Evolutionary conservation across 2,329 filamentous ascomycete species (phyloP).

Genomic region (Fusarium sp.): DNA sequence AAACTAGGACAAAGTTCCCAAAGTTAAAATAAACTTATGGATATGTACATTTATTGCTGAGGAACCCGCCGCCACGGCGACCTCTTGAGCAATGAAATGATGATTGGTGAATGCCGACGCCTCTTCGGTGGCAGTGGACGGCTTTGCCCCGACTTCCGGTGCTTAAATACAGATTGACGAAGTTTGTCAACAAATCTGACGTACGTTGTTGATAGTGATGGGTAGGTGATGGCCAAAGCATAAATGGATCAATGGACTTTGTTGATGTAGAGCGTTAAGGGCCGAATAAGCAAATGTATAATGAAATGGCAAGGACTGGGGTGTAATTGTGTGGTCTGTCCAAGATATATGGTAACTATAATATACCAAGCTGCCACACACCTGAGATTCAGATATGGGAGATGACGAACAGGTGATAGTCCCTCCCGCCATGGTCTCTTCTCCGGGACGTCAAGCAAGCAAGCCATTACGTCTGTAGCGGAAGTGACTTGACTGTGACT

Average conservation of each 20-base stretch:
- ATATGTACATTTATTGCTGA: constrained; percentile 11
- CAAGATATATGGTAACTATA: too few species aligned
- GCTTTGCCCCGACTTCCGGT: neutral
- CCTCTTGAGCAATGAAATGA: constrained; percentile 1
- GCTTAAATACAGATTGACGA: neutral
- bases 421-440: constrained; percentile 8
- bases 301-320: neutral
- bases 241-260: neutral
- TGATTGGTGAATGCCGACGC: constrained; percentile 8
- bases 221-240: constrained; percentile 2
- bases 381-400: constrained; percentile 16
- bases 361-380: constrained; percentile 8
- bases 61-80: constrained; percentile 2
- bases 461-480: constrained; percentile 31
- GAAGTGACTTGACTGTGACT: constrained; percentile 7
- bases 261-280: neutral
- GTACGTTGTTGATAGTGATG: constrained; percentile 1
- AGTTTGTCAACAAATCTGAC: neutral
- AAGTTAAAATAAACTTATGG: constrained; percentile 4
- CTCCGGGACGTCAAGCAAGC: constrained; percentile 14
- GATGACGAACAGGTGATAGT: constrained; percentile 27
- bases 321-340: neutral
- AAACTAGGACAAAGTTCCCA: neutral
- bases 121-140: constrained; percentile 4
- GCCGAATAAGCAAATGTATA: neutral